Evolutionary conservation across 106 monocot species (phyloP).

Genomic region (Vanilla planifolia): DNA sequence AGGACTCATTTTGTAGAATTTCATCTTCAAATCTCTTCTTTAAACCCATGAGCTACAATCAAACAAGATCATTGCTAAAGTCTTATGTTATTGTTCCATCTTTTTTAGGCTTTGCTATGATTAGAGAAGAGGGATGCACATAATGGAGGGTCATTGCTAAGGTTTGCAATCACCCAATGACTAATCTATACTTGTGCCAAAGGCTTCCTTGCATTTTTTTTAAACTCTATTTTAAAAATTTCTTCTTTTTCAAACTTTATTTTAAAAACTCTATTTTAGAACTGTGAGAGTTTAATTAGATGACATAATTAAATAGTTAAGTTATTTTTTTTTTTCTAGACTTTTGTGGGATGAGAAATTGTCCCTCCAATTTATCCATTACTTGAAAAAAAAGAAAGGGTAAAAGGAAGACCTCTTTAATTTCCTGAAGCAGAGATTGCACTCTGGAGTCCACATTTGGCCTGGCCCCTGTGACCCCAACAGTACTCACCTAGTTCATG

Average conservation of each 20-base stretch:
- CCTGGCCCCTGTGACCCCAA: neutral
- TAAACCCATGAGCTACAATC: too few species aligned
- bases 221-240: neutral
- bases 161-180: too few species aligned
- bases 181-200: too few species aligned
- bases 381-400: neutral
- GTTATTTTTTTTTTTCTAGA: neutral
- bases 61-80: too few species aligned
- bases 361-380: too few species aligned
- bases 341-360: neutral
- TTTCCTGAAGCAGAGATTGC: neutral
- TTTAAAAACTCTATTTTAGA: neutral
- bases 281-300: too few species aligned
- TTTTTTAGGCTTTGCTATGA: too few species aligned
- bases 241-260: neutral
- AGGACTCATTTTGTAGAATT: neutral
- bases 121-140: too few species aligned
- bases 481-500: slow-evolving; percentile 1
- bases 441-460: neutral
- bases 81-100: too few species aligned
- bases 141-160: too few species aligned
- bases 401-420: neutral
- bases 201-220: too few species aligned
- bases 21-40: too few species aligned
- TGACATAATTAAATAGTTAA: neutral